Conservation (phyloP, 306 rosid genomes). For the Trifolium dubium region DNA sequence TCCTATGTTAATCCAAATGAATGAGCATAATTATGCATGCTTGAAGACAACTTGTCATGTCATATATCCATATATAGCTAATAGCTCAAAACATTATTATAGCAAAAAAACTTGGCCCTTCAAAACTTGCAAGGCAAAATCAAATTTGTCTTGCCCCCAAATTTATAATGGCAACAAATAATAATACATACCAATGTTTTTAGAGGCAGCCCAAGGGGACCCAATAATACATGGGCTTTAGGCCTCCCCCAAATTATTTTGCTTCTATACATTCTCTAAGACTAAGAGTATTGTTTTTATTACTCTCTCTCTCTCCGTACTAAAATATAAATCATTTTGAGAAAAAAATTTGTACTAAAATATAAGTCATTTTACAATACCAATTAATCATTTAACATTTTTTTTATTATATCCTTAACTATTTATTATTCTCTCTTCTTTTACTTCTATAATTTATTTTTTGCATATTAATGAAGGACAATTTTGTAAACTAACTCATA, state of each 20-base stretch:
- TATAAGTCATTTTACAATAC: too few relatives aligned
- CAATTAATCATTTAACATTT: too few relatives aligned
- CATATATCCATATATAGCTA: conserved; percentile 17
- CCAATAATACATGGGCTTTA: not conserved
- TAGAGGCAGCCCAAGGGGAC: not conserved
- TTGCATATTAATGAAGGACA: too few relatives aligned
- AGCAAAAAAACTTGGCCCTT: conserved; percentile 20
- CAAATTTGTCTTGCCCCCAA: conserved; percentile 45
- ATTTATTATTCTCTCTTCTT: too few relatives aligned
- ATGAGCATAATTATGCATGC: conserved; percentile 25
- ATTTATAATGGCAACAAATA: conserved; percentile 40
- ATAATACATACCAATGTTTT: conserved; percentile 23
- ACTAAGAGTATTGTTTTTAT: not conserved
- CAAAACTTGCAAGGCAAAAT: conserved; percentile 29
- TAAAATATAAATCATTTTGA: too few relatives aligned
- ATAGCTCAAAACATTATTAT: too few relatives aligned
- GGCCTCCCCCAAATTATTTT: not conserved
- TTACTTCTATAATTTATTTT: too few relatives aligned
- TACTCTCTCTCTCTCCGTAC: too few relatives aligned
- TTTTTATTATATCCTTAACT: too few relatives aligned
- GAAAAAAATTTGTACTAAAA: too few relatives aligned
- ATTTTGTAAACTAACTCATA: too few relatives aligned
- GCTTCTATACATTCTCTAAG: not conserved
- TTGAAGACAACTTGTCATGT: conserved; percentile 37
- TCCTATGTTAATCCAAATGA: not conserved